A percentile compares a stretch with the other conserved stretches of the same genome.
Conservation (phyloP, 2,329 filamentous ascomycete species). For the Ophiosphaerella narmari region DNA sequence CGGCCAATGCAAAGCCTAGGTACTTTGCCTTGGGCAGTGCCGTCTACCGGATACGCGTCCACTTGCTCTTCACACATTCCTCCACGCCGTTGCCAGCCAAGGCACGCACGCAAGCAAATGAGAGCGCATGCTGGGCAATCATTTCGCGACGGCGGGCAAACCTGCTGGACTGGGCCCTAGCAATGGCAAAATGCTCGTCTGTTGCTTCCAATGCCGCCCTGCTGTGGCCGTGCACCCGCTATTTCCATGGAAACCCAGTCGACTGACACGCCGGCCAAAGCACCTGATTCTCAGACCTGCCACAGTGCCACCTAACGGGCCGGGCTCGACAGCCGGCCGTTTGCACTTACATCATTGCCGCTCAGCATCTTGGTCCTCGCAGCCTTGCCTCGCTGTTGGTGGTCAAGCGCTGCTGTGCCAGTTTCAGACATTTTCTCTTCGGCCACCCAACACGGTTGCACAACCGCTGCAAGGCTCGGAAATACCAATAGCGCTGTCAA, state of each 20-base stretch:
- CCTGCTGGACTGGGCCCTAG: slow-evolving; percentile 13
- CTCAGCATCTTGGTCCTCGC: slow-evolving; percentile 18
- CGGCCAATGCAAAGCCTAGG: too few species aligned
- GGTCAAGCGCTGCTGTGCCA: slow-evolving; percentile 12
- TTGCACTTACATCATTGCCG: neutral
- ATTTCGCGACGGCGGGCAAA: slow-evolving; percentile 16
- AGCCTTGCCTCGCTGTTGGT: slow-evolving; percentile 19
- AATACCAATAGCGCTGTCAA: slow-evolving; percentile 3
- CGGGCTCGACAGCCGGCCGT: slow-evolving; percentile 26
- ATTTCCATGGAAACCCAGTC: slow-evolving; percentile 31
- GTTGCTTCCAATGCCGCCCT: slow-evolving; percentile 8
- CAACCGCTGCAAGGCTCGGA: neutral
- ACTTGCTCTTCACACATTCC: slow-evolving; percentile 17
- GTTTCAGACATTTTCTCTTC: slow-evolving; percentile 13
- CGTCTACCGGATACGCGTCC: slow-evolving; percentile 12
- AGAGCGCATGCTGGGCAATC: slow-evolving; percentile 12
- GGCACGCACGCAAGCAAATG: slow-evolving; percentile 10
- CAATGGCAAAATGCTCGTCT: slow-evolving; percentile 8
- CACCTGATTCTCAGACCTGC: neutral
- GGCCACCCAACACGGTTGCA: slow-evolving; percentile 1
- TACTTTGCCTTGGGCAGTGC: slow-evolving; percentile 6
- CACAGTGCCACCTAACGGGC: slow-evolving; percentile 24
- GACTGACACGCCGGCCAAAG: slow-evolving; percentile 20
- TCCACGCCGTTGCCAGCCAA: slow-evolving; percentile 19
- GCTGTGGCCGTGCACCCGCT: slow-evolving; percentile 24